A percentile compares a stretch with the other conserved stretches of the same genome.
These are phyloP conservation scores for Zygnema cylindricum DNA, from an alignment of 139 green algal genomes.

Conservation along the genomic window DNA sequence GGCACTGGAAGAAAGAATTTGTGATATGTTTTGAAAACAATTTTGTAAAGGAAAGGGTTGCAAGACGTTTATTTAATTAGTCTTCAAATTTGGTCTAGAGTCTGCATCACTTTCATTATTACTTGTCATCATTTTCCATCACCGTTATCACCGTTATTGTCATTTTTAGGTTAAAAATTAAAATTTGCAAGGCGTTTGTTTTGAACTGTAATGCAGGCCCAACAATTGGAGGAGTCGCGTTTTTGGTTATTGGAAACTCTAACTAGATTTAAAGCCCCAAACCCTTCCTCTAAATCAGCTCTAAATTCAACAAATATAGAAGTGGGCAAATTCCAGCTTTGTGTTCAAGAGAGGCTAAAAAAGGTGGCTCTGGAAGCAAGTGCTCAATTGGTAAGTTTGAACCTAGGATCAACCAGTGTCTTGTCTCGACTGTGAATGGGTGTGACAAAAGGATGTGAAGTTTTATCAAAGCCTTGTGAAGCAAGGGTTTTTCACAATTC, in stretches of 20 bases:
- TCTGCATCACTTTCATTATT: neutral
- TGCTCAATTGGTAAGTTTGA: neutral
- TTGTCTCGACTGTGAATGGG: too few species aligned
- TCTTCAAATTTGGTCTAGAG: neutral
- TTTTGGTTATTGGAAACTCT: neutral
- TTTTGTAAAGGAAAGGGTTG: too few species aligned
- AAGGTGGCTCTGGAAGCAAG: slow-evolving; percentile 1
- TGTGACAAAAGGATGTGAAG: too few species aligned
- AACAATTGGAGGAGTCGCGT: neutral
- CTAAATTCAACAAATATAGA: neutral
- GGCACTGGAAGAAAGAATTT: too few species aligned
- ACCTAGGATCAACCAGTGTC: too few species aligned
- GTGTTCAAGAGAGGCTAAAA: neutral
- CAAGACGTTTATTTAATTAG: too few species aligned
- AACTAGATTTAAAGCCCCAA: neutral
- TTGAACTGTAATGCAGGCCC: neutral
- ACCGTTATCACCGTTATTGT: too few species aligned
- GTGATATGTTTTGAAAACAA: too few species aligned
- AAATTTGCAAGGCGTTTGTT: too few species aligned
- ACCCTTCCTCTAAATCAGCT: neutral
- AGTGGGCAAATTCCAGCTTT: neutral
- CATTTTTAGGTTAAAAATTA: too few species aligned
- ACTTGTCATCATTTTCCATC: neutral
- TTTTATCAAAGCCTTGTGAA: too few species aligned
- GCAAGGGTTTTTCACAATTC: too few species aligned